These are phyloP conservation scores for Penicillium sp. DNA, from an alignment of 2,329 filamentous ascomycete genomes.

Conservation along the genomic window DNA sequence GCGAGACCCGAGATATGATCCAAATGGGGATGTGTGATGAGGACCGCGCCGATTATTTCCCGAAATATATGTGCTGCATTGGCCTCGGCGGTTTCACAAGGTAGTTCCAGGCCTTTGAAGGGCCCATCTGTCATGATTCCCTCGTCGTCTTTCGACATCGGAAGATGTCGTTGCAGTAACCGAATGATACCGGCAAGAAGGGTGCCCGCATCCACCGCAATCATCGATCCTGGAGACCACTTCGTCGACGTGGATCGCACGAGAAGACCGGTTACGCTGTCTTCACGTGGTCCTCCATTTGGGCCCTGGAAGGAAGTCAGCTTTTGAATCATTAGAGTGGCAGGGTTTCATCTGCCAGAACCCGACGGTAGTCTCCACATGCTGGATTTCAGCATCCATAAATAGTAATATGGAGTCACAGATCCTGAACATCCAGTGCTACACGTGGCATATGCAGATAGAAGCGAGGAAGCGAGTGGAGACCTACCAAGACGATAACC, in stretches of 20 bases:
- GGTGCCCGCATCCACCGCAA: slow-evolving; percentile 92
- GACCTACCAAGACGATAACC: slow-evolving; percentile 70
- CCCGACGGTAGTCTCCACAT: slow-evolving; percentile 12
- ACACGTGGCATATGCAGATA: not conserved
- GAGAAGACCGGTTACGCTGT: slow-evolving; percentile 84
- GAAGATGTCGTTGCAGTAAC: slow-evolving; percentile 59
- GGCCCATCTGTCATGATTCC: slow-evolving; percentile 57
- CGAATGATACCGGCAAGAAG: slow-evolving; percentile 81
- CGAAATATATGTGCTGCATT: slow-evolving; percentile 80
- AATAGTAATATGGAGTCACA: not conserved
- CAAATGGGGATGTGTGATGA: slow-evolving; percentile 95
- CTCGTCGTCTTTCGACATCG: slow-evolving; percentile 26
- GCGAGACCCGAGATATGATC: slow-evolving; percentile 91
- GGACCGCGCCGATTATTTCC: slow-evolving; percentile 77
- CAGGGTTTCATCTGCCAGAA: slow-evolving; percentile 16
- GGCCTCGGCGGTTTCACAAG: slow-evolving; percentile 62
- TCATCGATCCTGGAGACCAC: slow-evolving; percentile 77
- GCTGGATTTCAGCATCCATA: not conserved
- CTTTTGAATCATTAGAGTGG: slow-evolving; percentile 8
- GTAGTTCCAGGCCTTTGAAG: slow-evolving; percentile 74
- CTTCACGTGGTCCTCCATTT: slow-evolving; percentile 84
- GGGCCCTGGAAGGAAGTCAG: slow-evolving; percentile 63
- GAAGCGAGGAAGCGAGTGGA: slow-evolving; percentile 2
- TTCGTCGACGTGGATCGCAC: slow-evolving; percentile 74
- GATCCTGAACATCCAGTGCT: not conserved